Conservation (phyloP, 2,329 filamentous ascomycete genomes). For the Trichoderma simmonsii region DNA sequence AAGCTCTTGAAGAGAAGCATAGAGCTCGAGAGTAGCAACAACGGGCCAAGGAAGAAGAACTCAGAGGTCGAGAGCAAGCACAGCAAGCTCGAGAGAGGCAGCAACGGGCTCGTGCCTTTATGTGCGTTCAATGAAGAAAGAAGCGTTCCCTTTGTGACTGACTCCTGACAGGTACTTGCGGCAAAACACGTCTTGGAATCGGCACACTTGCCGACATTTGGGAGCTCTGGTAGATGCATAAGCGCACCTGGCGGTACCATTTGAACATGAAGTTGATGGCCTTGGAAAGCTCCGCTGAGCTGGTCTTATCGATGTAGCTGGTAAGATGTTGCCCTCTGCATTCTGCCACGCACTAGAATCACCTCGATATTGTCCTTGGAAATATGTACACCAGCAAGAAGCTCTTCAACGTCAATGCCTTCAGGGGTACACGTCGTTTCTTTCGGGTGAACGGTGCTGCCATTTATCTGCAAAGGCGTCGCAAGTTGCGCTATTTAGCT, state of each 20-base stretch:
- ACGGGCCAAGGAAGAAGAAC: neutral
- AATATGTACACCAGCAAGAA: conserved; percentile 44
- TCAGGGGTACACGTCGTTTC: conserved; percentile 31
- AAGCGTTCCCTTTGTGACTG: too few species aligned
- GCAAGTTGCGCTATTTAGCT: conserved; percentile 54
- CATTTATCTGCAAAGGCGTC: neutral
- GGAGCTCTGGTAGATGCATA: neutral
- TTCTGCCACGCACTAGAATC: conserved; percentile 69
- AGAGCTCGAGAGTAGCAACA: neutral
- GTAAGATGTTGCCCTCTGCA: conserved; percentile 57
- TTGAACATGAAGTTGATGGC: conserved; percentile 23
- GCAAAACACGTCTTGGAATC: too few species aligned
- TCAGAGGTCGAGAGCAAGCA: neutral
- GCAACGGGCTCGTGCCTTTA: neutral
- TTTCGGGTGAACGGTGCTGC: neutral
- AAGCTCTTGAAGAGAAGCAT: neutral
- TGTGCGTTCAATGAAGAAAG: too few species aligned
- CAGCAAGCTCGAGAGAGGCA: neutral
- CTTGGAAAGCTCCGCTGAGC: conserved; percentile 21
- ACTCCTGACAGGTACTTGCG: too few species aligned
- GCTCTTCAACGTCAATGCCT: conserved; percentile 35
- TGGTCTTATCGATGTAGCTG: conserved; percentile 14
- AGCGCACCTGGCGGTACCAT: conserved; percentile 33
- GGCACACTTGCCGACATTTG: too few species aligned
- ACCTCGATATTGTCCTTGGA: conserved; percentile 46